Evolutionary conservation across 305 asterid genomes (phyloP).

Genomic region (Fraxinus xanthoxyloides): DNA sequence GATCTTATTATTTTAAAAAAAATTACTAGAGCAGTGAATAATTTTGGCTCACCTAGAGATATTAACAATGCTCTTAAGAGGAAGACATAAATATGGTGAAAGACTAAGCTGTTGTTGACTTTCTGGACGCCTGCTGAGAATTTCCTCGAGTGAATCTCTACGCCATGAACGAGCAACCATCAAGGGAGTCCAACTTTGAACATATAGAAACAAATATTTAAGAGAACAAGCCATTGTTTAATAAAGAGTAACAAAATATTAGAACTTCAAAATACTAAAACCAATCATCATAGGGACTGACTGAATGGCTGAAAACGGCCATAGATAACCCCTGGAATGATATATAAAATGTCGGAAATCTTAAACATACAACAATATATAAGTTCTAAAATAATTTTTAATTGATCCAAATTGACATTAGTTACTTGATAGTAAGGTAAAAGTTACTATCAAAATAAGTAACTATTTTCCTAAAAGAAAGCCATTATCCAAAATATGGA

Average conservation of each 20-base stretch:
- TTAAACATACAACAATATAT: neutral
- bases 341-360: neutral
- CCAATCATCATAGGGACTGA: neutral
- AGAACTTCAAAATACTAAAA: neutral
- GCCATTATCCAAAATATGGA: neutral
- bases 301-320: neutral
- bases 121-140: constrained; percentile 52
- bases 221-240: neutral
- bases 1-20: neutral
- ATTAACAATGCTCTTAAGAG: constrained; percentile 81
- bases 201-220: constrained; percentile 17
- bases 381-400: neutral
- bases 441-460: neutral
- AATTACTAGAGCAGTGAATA: neutral
- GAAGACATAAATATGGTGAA: constrained; percentile 81
- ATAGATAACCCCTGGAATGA: neutral
- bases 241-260: neutral
- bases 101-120: constrained; percentile 44
- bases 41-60: constrained; percentile 71
- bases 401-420: neutral
- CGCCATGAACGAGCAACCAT: constrained; percentile 96
- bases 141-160: constrained; percentile 82
- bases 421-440: neutral
- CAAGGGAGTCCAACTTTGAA: constrained; percentile 77
- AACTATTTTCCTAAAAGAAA: neutral